phyloP scores from a whole-genome alignment of 129 eudicot species.

The Pulicaria dysenterica region DNA sequence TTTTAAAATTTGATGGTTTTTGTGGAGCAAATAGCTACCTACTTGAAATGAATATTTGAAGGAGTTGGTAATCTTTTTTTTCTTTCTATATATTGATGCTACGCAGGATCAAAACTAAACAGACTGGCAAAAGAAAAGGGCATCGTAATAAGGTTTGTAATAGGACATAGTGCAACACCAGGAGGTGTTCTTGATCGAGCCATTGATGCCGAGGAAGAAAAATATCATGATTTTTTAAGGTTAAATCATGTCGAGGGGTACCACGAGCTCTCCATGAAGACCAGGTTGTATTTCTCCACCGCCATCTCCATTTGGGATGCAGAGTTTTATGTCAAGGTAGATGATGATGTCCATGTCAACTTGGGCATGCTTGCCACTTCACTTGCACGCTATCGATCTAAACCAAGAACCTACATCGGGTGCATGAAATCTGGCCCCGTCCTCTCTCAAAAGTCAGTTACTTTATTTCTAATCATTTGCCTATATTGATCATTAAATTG shows the following conservation, averaged over 20 bases:
- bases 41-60: too few species aligned
- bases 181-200: slow-evolving; percentile 72
- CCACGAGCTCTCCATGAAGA: slow-evolving; percentile 73
- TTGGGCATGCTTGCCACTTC: slow-evolving; percentile 60
- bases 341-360: slow-evolving; percentile 75
- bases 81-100: neutral
- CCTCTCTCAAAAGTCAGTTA: slow-evolving; percentile 62
- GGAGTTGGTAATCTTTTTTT: too few species aligned
- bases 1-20: too few species aligned
- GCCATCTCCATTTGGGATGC: slow-evolving; percentile 71
- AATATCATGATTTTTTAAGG: slow-evolving; percentile 59
- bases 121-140: slow-evolving; percentile 78
- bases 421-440: slow-evolving; percentile 93
- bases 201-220: slow-evolving; percentile 56
- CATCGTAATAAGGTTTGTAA: slow-evolving; percentile 64
- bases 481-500: neutral
- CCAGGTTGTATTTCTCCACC: slow-evolving; percentile 63
- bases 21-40: too few species aligned
- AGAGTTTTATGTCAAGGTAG: slow-evolving; percentile 74
- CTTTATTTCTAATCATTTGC: neutral
- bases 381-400: slow-evolving; percentile 53
- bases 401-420: slow-evolving; percentile 65
- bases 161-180: slow-evolving; percentile 65
- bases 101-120: slow-evolving; percentile 52
- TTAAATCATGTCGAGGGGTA: slow-evolving; percentile 72